A percentile compares a stretch with the other conserved stretches of the same genome.
Conservation (phyloP, 495 filamentous ascomycete genomes). For the Penicillium chermesinum region DNA sequence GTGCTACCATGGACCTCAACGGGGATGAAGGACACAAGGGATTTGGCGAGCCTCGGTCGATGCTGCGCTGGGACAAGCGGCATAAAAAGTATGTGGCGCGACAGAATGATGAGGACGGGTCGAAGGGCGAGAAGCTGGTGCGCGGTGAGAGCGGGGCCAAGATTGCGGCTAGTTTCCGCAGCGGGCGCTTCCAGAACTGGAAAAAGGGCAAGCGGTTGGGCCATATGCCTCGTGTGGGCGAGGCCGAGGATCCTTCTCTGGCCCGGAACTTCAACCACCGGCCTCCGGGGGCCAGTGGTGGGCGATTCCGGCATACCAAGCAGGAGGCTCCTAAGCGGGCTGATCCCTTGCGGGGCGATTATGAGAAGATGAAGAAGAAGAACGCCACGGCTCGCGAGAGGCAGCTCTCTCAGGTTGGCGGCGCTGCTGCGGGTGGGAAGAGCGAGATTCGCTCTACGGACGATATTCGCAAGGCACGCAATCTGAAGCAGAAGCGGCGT, state of each 20-base stretch:
- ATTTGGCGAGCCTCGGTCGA: slow-evolving; percentile 67
- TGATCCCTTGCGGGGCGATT: slow-evolving; percentile 86
- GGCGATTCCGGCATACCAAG: slow-evolving; percentile 67
- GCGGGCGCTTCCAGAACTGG: slow-evolving; percentile 90
- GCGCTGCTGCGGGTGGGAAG: slow-evolving; percentile 61
- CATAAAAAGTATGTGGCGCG: slow-evolving; percentile 87
- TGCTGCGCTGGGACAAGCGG: slow-evolving; percentile 95
- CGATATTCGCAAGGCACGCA: slow-evolving; percentile 78
- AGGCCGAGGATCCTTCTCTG: slow-evolving; percentile 57
- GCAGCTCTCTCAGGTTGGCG: slow-evolving; percentile 23
- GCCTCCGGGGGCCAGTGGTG: slow-evolving; percentile 2
- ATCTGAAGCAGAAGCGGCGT: slow-evolving; percentile 64
- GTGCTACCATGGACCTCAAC: slow-evolving; percentile 80
- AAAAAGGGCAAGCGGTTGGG: slow-evolving; percentile 75
- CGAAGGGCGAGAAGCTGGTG: slow-evolving; percentile 76
- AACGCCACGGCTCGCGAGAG: slow-evolving; percentile 80
- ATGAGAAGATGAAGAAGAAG: slow-evolving; percentile 83
- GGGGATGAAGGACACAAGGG: slow-evolving; percentile 75
- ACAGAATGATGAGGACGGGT: slow-evolving; percentile 91
- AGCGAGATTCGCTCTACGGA: slow-evolving; percentile 75
- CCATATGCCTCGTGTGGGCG: slow-evolving; percentile 72
- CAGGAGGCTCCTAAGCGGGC: slow-evolving; percentile 87
- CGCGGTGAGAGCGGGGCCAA: slow-evolving; percentile 90
- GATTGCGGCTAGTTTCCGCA: slow-evolving; percentile 88
- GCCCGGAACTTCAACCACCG: slow-evolving; percentile 21